Evolutionary conservation across 768 basidiomycete species (phyloP).

Genomic region (Chiua virens): DNA sequence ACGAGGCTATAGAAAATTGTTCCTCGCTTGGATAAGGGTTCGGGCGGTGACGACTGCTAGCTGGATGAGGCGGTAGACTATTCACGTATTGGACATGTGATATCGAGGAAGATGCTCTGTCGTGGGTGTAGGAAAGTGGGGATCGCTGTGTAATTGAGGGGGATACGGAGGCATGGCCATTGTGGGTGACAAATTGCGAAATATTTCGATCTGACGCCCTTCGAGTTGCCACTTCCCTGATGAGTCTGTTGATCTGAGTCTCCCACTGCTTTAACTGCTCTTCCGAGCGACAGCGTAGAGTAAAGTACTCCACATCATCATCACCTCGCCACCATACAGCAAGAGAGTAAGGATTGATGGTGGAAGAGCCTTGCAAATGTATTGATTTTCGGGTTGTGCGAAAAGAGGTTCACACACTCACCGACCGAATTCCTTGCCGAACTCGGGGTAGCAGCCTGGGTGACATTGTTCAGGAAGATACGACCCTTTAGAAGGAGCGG

Average conservation of each 20-base stretch:
- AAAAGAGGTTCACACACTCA: constrained; percentile 37
- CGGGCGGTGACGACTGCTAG: constrained; percentile 34
- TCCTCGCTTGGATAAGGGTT: constrained; percentile 43
- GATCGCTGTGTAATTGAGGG: constrained; percentile 35
- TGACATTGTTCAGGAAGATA: constrained; percentile 96
- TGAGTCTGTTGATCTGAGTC: constrained; percentile 81
- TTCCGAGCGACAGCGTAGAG: constrained; percentile 88
- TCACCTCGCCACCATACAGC: constrained; percentile 96
- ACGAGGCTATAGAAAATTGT: constrained; percentile 30
- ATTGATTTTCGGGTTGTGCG: constrained; percentile 1
- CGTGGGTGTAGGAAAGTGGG: constrained; percentile 36
- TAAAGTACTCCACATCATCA: constrained; percentile 90
- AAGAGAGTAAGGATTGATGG: constrained; percentile 68
- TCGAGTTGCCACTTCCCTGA: constrained; percentile 71
- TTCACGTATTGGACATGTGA: constrained; percentile 32
- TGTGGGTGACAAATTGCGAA: constrained; percentile 46
- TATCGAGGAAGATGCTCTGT: constrained; percentile 36
- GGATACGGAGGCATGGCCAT: constrained; percentile 43
- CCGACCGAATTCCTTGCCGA: constrained; percentile 59
- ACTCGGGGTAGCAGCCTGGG: constrained; percentile 71
- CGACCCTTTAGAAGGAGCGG: constrained; percentile 91
- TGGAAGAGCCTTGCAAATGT: constrained; percentile 41
- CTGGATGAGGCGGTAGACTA: constrained; percentile 33
- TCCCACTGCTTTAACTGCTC: constrained; percentile 96
- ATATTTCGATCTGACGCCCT: constrained; percentile 65